Evolutionary conservation across 2,329 filamentous ascomycete species (phyloP).

Genomic region (Aspergillus sojae): DNA sequence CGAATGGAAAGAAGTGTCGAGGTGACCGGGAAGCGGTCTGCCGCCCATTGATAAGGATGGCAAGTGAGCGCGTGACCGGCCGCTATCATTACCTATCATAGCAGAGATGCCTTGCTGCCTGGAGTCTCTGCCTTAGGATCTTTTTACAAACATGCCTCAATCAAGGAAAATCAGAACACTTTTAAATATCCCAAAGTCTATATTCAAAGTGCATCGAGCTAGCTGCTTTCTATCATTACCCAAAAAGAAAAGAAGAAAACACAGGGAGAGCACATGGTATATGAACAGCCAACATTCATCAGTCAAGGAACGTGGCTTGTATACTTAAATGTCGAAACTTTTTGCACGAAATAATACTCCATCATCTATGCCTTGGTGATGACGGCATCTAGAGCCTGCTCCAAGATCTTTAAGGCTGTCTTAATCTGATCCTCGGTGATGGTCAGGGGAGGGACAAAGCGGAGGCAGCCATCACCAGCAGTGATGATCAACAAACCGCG

Average conservation of each 20-base stretch:
- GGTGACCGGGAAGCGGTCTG: background rate
- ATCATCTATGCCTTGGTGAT: slow-evolving; percentile 42
- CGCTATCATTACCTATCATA: background rate
- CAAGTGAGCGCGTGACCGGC: background rate
- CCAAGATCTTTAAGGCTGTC: slow-evolving; percentile 74
- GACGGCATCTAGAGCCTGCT: slow-evolving; percentile 64
- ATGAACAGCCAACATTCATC: slow-evolving; percentile 3
- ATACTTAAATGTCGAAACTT: background rate
- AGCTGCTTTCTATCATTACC: background rate
- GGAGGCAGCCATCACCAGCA: slow-evolving; percentile 85
- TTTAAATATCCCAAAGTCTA: background rate
- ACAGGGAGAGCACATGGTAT: background rate
- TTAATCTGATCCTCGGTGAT: slow-evolving; percentile 81
- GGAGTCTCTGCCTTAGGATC: background rate
- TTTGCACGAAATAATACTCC: background rate
- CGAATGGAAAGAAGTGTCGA: background rate
- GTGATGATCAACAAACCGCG: slow-evolving; percentile 88
- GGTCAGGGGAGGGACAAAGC: slow-evolving; percentile 86
- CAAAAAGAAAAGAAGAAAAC: background rate
- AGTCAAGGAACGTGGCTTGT: background rate
- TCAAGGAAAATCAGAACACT: background rate
- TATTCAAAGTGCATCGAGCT: too few species aligned
- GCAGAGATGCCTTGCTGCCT: background rate
- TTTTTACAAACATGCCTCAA: background rate
- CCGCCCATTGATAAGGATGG: background rate